A percentile compares a stretch with the other conserved stretches of the same genome.
These are phyloP conservation scores for Papiliotrema laurentii DNA, from an alignment of 1,284 basidiomycete species.

Conservation along the genomic window DNA sequence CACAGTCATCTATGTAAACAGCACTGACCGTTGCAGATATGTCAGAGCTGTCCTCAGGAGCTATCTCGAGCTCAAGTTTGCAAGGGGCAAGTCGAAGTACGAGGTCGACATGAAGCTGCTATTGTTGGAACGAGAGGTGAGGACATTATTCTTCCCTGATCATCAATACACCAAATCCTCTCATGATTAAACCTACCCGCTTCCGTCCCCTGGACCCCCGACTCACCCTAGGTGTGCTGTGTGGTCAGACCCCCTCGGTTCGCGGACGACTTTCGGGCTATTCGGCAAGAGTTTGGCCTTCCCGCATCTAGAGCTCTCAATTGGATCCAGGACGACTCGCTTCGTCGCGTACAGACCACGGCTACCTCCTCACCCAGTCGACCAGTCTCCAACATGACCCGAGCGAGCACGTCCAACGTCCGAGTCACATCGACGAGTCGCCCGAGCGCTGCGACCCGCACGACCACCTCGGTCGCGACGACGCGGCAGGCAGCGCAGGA, in stretches of 20 bases:
- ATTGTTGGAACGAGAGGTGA: conserved; percentile 29
- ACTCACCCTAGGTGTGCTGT: background rate
- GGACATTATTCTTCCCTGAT: conserved; percentile 6
- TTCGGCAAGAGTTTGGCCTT: conserved; percentile 10
- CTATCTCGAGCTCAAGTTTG: conserved; percentile 30
- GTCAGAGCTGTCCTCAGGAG: conserved; percentile 29
- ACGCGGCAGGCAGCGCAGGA: conserved; percentile 4
- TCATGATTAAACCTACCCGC: background rate
- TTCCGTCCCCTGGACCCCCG: background rate
- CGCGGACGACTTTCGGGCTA: conserved; percentile 8
- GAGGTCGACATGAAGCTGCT: conserved; percentile 33
- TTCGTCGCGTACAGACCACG: background rate
- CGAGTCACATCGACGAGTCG: background rate
- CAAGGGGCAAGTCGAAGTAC: conserved; percentile 18
- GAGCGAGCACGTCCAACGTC: background rate
- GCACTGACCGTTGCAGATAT: conserved; percentile 10
- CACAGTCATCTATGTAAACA: too few species aligned
- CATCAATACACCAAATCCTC: background rate
- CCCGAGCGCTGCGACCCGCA: conserved; percentile 1
- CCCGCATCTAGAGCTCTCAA: conserved; percentile 6
- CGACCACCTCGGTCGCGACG: background rate
- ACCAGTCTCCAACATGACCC: background rate
- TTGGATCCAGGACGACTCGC: background rate
- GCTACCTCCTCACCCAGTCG: too few species aligned
- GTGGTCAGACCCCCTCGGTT: background rate